A percentile compares a stretch with the other conserved stretches of the same genome.
These are phyloP conservation scores for Sugiyamaella smithiae DNA, from an alignment of 805 yeast genomes.

Conservation along the genomic window DNA sequence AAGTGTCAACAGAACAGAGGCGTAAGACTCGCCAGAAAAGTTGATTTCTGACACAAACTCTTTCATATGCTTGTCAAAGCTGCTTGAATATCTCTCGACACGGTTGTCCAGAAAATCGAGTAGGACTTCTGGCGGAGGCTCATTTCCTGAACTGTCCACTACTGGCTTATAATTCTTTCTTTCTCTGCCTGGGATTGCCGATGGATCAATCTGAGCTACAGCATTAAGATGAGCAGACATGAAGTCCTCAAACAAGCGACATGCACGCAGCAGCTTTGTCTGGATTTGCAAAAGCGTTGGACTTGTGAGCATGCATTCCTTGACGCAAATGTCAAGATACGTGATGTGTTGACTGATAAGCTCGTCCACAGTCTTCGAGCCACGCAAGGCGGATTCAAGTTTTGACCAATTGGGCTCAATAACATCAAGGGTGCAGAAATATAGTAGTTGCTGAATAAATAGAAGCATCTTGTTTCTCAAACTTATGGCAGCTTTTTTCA, in stretches of 20 bases:
- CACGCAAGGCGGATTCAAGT: constrained; percentile 35
- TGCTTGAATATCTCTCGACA: constrained; percentile 32
- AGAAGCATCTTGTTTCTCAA: constrained; percentile 50
- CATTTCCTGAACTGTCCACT: constrained; percentile 23
- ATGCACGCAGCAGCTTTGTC: constrained; percentile 42
- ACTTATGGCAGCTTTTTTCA: constrained; percentile 40
- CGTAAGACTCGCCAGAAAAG: constrained; percentile 44
- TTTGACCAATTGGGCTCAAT: constrained; percentile 53
- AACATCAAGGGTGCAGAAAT: constrained; percentile 56
- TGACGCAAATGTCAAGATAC: constrained; percentile 59
- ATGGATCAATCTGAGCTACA: constrained; percentile 31
- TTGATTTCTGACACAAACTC: constrained; percentile 43
- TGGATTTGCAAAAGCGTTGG: constrained; percentile 47
- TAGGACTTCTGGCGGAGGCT: constrained; percentile 25
- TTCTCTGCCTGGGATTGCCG: constrained; percentile 14
- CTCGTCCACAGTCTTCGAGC: constrained; percentile 41
- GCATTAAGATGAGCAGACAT: constrained; percentile 22
- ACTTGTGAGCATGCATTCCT: constrained; percentile 65
- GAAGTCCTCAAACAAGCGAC: constrained; percentile 30
- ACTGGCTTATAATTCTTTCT: constrained; percentile 16
- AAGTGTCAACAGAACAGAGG: constrained; percentile 41
- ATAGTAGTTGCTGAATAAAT: constrained; percentile 53
- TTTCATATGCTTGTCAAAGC: constrained; percentile 43
- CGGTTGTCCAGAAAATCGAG: constrained; percentile 28
- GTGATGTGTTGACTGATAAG: constrained; percentile 49